Base-by-base conservation (phyloP, 225 moss, liverwort and hornwort genomes). In the Pseudisothecium myosuroides region DNA sequence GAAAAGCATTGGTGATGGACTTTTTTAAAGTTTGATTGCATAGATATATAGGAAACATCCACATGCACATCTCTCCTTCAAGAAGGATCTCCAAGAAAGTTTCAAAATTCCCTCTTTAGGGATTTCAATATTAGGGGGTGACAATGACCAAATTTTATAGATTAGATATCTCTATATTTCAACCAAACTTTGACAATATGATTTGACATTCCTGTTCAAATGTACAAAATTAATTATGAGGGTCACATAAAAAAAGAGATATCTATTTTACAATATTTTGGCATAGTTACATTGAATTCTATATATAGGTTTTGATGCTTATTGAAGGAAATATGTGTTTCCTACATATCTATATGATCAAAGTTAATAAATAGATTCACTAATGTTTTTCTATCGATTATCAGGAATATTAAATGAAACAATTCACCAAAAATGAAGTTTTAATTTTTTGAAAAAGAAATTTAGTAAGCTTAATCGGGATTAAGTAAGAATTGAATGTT, bases 151-250 rank as follows among this genome's bases (percentile, higher is more conserved):
- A 18, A 18, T 34, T 65, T 34, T 34, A 9, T 65, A 34, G 31
- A 63, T 10, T 5, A 65, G 2, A 34, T 34, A 32, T 32, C 14
- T 64, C 3, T 37, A 4, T 66, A 11, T 37, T 67, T 37, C 21
- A 37, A 67, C 67, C 1, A 67, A 3, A 67, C 6, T 67, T 37
- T 6, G 6, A 3, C 6, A 37, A 0, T 37, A 3, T 0, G 37
- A 21, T 67, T 67, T 37, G 20, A 37, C n/a, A n/a, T n/a, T n/a
- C n/a, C n/a, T n/a, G n/a, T n/a, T 67, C 11, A 67, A 37, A 37
- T 67, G 37, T 67, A 37, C 11, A 20, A 37, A 37, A 37, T 5
- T 37, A 19, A 9, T 64, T 64, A 34, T 45, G 8, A 52, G 52
- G 52, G 52, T 16, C 52, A 52, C 15, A 16, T 52, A 52, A 56